These are phyloP conservation scores for Aspergillus funiculosus DNA, from an alignment of 495 filamentous ascomycete species.

Conservation along the genomic window DNA sequence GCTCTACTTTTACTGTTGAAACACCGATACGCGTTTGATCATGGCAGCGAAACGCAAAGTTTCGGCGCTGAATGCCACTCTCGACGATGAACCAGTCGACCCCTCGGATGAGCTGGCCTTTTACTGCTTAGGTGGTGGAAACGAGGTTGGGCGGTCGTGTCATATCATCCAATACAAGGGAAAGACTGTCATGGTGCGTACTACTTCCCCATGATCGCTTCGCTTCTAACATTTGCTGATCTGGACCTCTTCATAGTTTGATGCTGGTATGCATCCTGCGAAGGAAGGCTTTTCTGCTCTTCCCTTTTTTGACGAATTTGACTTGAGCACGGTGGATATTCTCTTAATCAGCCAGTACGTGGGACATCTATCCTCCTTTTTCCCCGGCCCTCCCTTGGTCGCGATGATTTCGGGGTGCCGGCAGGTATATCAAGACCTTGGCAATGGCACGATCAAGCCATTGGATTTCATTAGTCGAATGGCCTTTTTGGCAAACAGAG, in stretches of 20 bases:
- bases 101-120: constrained; percentile 88
- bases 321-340: constrained; percentile 93
- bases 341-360: constrained; percentile 97
- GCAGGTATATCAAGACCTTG: constrained; percentile 2
- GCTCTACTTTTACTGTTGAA: too few relatives aligned
- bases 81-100: constrained; percentile 64
- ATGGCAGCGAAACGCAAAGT: constrained; percentile 78
- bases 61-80: constrained; percentile 53
- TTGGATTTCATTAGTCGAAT: constrained; percentile 9
- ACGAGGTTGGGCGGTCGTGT: constrained; percentile 94
- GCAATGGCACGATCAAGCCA: constrained; percentile 2
- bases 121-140: constrained; percentile 87
- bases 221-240: constrained; percentile 19
- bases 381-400: constrained; percentile 2
- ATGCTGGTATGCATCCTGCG: constrained; percentile 95
- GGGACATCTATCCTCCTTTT: constrained; percentile 17
- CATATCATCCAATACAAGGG: constrained; percentile 99
- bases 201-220: background rate
- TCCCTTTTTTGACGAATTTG: constrained; percentile 97
- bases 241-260: constrained; percentile 55
- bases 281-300: constrained; percentile 91
- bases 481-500: constrained; percentile 11
- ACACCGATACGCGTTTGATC: constrained; percentile 7
- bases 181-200: constrained; percentile 91
- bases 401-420: constrained; percentile 5